Percentiles rank a stretch among this genome's conserved stretches.
These are phyloP conservation scores for Ajuga reptans DNA, from an alignment of 305 asterid genomes.

Conservation along the genomic window DNA sequence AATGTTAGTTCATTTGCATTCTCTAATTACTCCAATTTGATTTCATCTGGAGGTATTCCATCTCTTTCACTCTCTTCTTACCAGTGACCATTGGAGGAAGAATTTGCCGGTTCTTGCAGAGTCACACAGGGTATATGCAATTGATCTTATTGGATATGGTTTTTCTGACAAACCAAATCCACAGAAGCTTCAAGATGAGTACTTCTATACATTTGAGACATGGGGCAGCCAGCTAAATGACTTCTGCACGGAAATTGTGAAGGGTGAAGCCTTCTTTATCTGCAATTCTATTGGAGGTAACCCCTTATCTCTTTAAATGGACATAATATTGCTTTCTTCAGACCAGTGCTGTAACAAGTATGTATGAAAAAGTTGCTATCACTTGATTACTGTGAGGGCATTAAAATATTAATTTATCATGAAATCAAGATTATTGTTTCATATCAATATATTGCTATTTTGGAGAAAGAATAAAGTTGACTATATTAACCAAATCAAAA, in stretches of 20 bases:
- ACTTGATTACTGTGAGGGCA: not conserved
- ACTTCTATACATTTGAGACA: constrained; percentile 84
- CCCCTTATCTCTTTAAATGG: constrained; percentile 13
- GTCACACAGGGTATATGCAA: constrained; percentile 72
- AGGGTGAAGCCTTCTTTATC: constrained; percentile 63
- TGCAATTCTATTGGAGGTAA: constrained; percentile 98
- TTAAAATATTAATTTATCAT: too few species aligned
- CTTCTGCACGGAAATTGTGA: constrained; percentile 61
- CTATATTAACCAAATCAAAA: not conserved
- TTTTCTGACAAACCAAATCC: constrained; percentile 97
- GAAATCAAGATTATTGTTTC: too few species aligned
- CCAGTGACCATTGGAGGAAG: constrained; percentile 97
- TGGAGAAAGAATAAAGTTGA: not conserved
- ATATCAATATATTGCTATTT: not conserved
- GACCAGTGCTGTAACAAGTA: not conserved
- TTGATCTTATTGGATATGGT: constrained; percentile 93
- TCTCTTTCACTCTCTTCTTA: not conserved
- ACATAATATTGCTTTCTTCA: not conserved
- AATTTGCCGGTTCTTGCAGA: constrained; percentile 72
- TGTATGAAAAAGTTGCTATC: too few species aligned
- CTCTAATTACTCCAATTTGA: not conserved
- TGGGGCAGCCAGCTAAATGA: constrained; percentile 90
- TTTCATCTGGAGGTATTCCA: not conserved
- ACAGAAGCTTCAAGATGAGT: constrained; percentile 36
- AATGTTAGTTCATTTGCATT: not conserved